Evolutionary conservation across 2,329 filamentous ascomycete genomes (phyloP), one percentile per base, ranked within the genome.

Genomic region (Neonectria coccinea): DNA sequence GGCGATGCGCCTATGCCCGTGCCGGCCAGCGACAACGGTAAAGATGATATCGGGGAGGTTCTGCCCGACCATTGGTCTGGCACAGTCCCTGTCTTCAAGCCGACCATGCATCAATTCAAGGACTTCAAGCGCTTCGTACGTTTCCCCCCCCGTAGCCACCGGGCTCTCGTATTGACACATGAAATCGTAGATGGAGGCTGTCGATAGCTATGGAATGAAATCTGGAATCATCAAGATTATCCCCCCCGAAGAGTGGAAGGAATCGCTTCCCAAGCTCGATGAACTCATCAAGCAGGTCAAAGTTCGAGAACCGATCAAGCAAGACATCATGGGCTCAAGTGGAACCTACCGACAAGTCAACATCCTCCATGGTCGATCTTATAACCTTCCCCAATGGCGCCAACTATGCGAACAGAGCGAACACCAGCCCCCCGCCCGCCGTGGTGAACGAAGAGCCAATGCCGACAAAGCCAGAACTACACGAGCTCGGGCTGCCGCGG

Each of bases 311-410:
- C 96, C 96, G 4, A 98, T 99, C 77, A 97, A 94, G 76, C 96
- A 99, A 79, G 96, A 99, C 74, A 99, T 99, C 74, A 95, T 97
- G 85, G 96, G 96, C 45, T 93, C 92, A 56, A 93, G 95, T 76
- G 97, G 96, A 61, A 97, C 93, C 61, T 99, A 97, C 77, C 95
- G 95, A 39, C 96, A 99, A 79, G 93, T 96, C 75, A 99, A 99
- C 76, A 94, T 99, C 64, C 90, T 98, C 74, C 97, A 97, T 80
- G 93, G 97, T 77, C 88, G 96, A 77, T 94, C 94, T 14, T 99
- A 99, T 82, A 99, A 97, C 72, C 84, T 99, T 5, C 95, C 95
- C 1, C 94, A 99, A 79, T 99, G 96, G 96, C 93, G 94, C 71
- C 88, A 92, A 59, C 85, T 98, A 42, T 97, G 94, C 77, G 92